Base-by-base conservation (phyloP, 2,329 filamentous ascomycete species). In the Zymoseptoria tritici region DNA sequence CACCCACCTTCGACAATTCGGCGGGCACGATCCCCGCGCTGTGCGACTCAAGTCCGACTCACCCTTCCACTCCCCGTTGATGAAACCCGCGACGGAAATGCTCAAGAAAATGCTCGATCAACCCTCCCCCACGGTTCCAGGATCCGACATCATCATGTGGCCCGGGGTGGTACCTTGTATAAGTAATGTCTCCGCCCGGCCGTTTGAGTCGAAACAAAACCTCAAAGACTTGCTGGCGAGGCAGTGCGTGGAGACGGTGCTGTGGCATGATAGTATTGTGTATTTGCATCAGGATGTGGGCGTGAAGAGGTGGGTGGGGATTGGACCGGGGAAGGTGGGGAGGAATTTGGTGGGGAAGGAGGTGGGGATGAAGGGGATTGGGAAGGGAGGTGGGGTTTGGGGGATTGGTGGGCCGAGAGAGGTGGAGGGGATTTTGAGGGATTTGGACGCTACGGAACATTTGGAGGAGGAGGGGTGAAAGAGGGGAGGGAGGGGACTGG, bases 331-430 rank as follows among this genome's bases (percentile, higher is more conserved):
- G 4, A 96, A 96, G 73, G 93, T 97, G 2, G 93, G 93, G 0
- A 82, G n/a, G n/a, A n/a, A n/a, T n/a, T n/a, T n/a, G n/a, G n/a
- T n/a, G n/a, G n/a, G n/a, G n/a, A n/a, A n/a, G 92, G 59, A 97
- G 97, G 92, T 97, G 2, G 92, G 91, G 9, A 92, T 94, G 85
- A 84, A 87, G 69, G 90, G 94, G 58, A 78, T 83, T 16, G 84
- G 93, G 54, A 95, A 93, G 72, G 91, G 91, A 13, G 92, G 91
- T 54, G 93, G 93, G 2, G 92, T 97, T 0, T 96, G 92, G 91
- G 91, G 88, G 3, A 89, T 97, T 57, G 92, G 86, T 9, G 87
- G 91, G 71, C 91, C 92, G 8, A 82, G 80, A 58, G 78, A 80
- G 57, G 75, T 79, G 60, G 79, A 80, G 62, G 73, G 76, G 54